These are phyloP conservation scores for Knoxdaviesia capensis DNA, from an alignment of 2,329 filamentous ascomycete genomes.

Conservation along the genomic window DNA sequence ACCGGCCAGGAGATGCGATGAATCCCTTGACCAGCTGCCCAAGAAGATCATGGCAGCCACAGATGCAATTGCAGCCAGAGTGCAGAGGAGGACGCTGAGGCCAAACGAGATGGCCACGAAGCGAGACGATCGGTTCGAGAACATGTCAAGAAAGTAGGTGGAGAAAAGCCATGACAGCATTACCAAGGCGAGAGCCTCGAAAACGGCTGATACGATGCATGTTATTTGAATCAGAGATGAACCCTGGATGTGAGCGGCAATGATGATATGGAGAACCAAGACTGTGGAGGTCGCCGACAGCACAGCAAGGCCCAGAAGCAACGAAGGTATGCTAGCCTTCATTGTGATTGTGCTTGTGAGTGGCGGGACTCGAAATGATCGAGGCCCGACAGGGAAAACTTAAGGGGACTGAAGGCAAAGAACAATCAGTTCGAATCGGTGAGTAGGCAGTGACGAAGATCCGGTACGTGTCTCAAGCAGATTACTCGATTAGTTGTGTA, in stretches of 20 bases:
- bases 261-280: conserved; percentile 18
- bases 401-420: too few relatives aligned
- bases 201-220: conserved; percentile 16
- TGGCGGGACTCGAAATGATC: too few relatives aligned
- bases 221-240: conserved; percentile 13
- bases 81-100: conserved; percentile 18
- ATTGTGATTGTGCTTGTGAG: too few relatives aligned
- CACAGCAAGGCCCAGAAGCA: too few relatives aligned
- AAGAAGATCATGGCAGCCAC: conserved; percentile 21
- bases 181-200: conserved; percentile 17
- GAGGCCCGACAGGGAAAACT: too few relatives aligned
- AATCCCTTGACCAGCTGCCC: conserved; percentile 12
- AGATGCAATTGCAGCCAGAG: conserved; percentile 23
- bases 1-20: conserved; percentile 13
- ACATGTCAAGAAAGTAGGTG: conserved; percentile 10
- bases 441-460: too few relatives aligned
- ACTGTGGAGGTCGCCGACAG: conserved; percentile 8
- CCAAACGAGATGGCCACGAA: conserved; percentile 16
- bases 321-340: too few relatives aligned
- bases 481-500: too few relatives aligned
- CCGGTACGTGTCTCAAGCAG: too few relatives aligned
- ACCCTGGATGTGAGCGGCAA: conserved; percentile 14
- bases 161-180: conserved; percentile 13
- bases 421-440: too few relatives aligned
- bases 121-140: conserved; percentile 6